Percentiles rank a stretch among this genome's conserved stretches.
These are phyloP conservation scores for Salvia splendens DNA, from an alignment of 257 asterid species.

Conservation along the genomic window DNA sequence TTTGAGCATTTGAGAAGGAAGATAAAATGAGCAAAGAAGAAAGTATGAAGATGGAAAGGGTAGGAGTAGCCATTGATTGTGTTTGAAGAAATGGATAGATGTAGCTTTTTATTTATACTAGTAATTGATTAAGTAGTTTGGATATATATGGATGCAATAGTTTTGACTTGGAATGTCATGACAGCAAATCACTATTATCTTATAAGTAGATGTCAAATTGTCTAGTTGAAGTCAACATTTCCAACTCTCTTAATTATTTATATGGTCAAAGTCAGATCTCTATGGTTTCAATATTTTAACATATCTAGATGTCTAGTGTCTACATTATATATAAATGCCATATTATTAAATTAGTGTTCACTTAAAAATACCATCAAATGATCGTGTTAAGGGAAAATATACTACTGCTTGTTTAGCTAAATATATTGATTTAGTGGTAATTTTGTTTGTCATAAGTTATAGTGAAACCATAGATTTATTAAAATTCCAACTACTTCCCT, in stretches of 20 bases:
- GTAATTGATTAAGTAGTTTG: neutral
- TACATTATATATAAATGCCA: too few relatives aligned
- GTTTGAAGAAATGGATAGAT: neutral
- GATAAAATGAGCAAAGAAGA: slow-evolving; percentile 11
- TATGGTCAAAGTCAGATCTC: neutral
- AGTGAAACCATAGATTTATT: too few relatives aligned
- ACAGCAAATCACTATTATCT: slow-evolving; percentile 37
- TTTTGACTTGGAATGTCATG: slow-evolving; percentile 21
- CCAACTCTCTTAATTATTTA: neutral
- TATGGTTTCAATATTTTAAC: too few relatives aligned
- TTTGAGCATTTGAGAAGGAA: slow-evolving; percentile 35
- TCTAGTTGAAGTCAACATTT: slow-evolving; percentile 37
- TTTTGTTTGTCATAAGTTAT: too few relatives aligned
- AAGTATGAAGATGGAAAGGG: slow-evolving; percentile 19
- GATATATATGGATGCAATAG: neutral
- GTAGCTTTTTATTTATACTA: neutral
- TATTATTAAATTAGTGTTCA: too few relatives aligned
- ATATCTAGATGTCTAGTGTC: too few relatives aligned
- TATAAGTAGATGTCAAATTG: slow-evolving; percentile 12
- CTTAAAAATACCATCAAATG: too few relatives aligned
- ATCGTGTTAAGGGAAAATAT: too few relatives aligned
- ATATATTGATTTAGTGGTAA: too few relatives aligned
- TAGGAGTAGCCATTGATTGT: slow-evolving; percentile 35
- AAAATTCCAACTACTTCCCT: too few relatives aligned
- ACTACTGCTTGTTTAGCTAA: too few relatives aligned